These are phyloP conservation scores for Striga asiatica DNA, from an alignment of 257 asterid genomes.

Conservation along the genomic window DNA sequence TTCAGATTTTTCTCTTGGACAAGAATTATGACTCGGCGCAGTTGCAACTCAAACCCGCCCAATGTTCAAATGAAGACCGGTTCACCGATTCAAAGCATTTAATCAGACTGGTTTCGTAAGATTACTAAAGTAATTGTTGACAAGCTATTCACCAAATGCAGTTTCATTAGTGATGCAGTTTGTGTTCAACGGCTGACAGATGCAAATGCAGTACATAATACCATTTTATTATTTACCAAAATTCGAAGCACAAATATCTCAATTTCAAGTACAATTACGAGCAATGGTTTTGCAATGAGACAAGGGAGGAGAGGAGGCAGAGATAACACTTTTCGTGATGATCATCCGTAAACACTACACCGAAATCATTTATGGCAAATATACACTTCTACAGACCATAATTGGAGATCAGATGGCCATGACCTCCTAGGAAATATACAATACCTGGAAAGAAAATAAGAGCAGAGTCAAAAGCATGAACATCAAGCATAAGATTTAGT, in stretches of 20 bases:
- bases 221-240: slow-evolving; percentile 6
- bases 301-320: not conserved
- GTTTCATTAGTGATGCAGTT: no score
- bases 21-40: no score
- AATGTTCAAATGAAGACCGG: no score
- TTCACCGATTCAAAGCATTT: no score
- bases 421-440: slow-evolving; percentile 21
- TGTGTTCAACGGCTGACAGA: no score
- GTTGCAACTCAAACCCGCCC: no score
- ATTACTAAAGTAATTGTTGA: no score
- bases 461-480: not conserved
- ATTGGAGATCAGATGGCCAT: slow-evolving; percentile 11
- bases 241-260: not conserved
- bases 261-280: not conserved
- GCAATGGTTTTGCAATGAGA: not conserved
- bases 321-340: slow-evolving; percentile 2
- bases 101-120: no score
- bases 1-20: no score
- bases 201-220: no score
- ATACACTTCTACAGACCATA: slow-evolving; percentile 25
- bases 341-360: slow-evolving; percentile 15
- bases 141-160: no score
- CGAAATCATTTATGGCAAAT: slow-evolving; percentile 18
- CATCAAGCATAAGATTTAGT: not conserved
- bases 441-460: slow-evolving; percentile 20